A percentile compares a stretch with the other conserved stretches of the same genome.
Conservation (phyloP, 169 alveolate species). For the Plasmodium vinckei region DNA sequence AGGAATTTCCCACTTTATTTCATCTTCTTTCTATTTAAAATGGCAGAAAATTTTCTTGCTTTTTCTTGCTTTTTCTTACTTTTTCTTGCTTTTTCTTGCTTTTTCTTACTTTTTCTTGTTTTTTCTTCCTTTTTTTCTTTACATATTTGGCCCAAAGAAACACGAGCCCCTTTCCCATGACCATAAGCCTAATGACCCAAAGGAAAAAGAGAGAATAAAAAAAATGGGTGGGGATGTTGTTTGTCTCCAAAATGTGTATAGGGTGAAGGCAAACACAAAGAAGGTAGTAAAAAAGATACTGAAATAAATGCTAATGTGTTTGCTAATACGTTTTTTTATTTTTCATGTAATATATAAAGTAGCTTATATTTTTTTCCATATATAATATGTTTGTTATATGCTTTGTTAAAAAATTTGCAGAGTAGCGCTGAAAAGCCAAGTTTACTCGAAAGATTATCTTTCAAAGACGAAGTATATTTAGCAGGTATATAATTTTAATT, state of each 20-base stretch:
- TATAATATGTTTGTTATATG: background rate
- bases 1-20: background rate
- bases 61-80: no score
- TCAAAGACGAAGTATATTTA: conserved; percentile 66
- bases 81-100: no score
- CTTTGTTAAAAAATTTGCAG: background rate
- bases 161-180: conserved; percentile 44
- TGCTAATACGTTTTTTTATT: no score
- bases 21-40: no score
- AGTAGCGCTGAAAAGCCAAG: conserved; percentile 13
- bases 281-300: conserved; percentile 21
- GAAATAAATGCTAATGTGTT: background rate
- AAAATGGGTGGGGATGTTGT: conserved; percentile 75
- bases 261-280: conserved; percentile 58
- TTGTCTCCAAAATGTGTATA: conserved; percentile 65
- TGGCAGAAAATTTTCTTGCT: no score
- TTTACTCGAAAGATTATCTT: conserved; percentile 37
- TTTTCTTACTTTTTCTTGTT: background rate
- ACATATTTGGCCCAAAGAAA: conserved; percentile 4
- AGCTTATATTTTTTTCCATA: background rate
- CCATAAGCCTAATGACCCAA: conserved; percentile 75
- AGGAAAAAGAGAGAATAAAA: conserved; percentile 71
- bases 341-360: no score
- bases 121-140: background rate
- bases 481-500: conserved; percentile 30